Percentiles rank a stretch among this genome's conserved stretches.
These are phyloP conservation scores for Rosa chinensis DNA, from an alignment of 306 rosid genomes.

Conservation along the genomic window DNA sequence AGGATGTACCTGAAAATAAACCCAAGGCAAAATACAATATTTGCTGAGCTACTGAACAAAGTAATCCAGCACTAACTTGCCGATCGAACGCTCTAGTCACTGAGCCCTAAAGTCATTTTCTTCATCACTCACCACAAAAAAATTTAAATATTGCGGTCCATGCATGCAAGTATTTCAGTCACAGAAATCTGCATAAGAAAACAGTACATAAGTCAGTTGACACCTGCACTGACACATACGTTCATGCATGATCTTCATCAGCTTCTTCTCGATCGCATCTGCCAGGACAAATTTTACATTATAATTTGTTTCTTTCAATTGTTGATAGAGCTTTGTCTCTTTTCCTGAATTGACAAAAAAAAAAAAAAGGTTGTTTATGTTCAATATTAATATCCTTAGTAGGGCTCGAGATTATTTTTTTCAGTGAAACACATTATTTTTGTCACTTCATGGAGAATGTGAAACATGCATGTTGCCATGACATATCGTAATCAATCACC, in stretches of 20 bases:
- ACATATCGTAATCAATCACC: not conserved
- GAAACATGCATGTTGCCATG: too few relatives aligned
- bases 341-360: not conserved
- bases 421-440: not conserved
- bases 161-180: not conserved
- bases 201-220: not conserved
- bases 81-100: not conserved
- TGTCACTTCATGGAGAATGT: not conserved
- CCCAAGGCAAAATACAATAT: not conserved
- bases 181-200: not conserved
- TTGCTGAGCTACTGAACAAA: not conserved
- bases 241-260: not conserved
- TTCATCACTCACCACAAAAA: not conserved
- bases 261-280: not conserved
- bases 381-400: not conserved
- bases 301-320: not conserved
- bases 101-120: slow-evolving; percentile 2
- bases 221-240: not conserved
- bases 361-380: not conserved
- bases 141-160: not conserved
- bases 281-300: not conserved
- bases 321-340: not conserved
- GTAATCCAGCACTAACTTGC: not conserved
- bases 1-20: not conserved
- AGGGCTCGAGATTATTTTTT: not conserved